phyloP scores from a whole-genome alignment of 345 rosid species.

The Dovyalis caffra region DNA sequence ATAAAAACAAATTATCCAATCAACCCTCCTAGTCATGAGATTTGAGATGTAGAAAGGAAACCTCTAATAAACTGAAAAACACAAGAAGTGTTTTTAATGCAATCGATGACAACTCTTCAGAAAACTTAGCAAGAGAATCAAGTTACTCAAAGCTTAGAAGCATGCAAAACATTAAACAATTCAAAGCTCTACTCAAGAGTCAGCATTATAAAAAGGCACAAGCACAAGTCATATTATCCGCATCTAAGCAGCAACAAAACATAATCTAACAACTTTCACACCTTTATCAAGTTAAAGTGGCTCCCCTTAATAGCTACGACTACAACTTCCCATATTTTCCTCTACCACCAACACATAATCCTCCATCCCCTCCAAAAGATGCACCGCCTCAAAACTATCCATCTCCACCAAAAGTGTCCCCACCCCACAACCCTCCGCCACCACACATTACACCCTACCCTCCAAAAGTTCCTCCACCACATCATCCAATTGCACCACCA shows the following conservation, averaged over 20 bases:
- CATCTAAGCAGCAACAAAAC: background rate
- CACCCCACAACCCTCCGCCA: constrained; percentile 22
- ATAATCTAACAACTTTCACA: constrained; percentile 5
- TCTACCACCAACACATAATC: constrained; percentile 32
- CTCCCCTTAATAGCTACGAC: constrained; percentile 11
- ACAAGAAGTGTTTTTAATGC: constrained; percentile 39
- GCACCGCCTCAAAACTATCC: constrained; percentile 1
- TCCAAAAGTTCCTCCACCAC: constrained; percentile 27
- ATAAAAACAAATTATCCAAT: too few species aligned
- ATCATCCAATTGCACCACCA: constrained; percentile 3
- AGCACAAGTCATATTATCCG: background rate
- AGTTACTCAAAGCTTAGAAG: constrained; percentile 41
- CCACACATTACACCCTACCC: constrained; percentile 11
- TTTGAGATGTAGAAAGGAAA: background rate
- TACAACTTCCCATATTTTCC: constrained; percentile 37
- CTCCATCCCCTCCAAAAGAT: constrained; percentile 4
- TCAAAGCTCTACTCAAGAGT: background rate
- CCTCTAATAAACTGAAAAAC: background rate
- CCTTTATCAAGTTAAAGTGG: constrained; percentile 21
- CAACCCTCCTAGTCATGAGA: background rate
- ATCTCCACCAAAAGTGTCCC: constrained; percentile 6
- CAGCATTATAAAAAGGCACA: constrained; percentile 16
- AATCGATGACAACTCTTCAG: constrained; percentile 37
- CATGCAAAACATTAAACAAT: constrained; percentile 12
- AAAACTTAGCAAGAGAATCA: constrained; percentile 41